Conservation (phyloP, 768 basidiomycete genomes). For the Tephrocybe sp. region DNA sequence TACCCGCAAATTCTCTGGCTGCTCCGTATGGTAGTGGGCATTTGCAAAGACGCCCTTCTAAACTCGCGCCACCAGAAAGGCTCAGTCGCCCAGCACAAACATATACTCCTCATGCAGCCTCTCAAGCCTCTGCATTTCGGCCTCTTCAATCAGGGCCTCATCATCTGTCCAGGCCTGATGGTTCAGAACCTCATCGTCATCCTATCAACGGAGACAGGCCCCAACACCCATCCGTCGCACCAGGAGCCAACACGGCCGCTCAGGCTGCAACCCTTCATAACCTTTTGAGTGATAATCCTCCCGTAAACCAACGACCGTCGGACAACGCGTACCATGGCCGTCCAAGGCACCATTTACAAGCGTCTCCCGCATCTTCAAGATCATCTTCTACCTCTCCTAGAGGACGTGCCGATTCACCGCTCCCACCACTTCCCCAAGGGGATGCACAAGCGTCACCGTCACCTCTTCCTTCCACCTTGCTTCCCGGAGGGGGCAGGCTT, state of each 20-base stretch:
- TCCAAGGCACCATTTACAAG: constrained; percentile 6
- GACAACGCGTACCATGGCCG: constrained; percentile 3
- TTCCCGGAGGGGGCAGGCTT: constrained; percentile 19
- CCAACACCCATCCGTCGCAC: neutral
- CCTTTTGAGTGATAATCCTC: constrained; percentile 11
- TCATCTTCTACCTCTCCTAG: constrained; percentile 21
- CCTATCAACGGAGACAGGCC: neutral
- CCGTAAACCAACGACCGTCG: neutral
- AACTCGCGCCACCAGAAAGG: constrained; percentile 50
- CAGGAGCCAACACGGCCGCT: constrained; percentile 8
- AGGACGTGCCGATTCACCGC: constrained; percentile 27
- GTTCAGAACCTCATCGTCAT: neutral
- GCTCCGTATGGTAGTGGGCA: constrained; percentile 21
- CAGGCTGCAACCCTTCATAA: constrained; percentile 18
- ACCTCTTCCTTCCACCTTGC: constrained; percentile 20
- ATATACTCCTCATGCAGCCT: neutral
- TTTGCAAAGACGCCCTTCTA: constrained; percentile 51
- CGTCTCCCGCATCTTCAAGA: constrained; percentile 21
- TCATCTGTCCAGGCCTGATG: neutral
- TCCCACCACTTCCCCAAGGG: constrained; percentile 41
- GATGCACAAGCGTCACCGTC: constrained; percentile 7
- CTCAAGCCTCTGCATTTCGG: neutral
- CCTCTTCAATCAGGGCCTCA: neutral
- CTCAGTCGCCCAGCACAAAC: constrained; percentile 40
- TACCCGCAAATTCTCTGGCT: constrained; percentile 35